Evolutionary conservation across 306 rosid genomes (phyloP).

Genomic region (Quercus bicolor): DNA sequence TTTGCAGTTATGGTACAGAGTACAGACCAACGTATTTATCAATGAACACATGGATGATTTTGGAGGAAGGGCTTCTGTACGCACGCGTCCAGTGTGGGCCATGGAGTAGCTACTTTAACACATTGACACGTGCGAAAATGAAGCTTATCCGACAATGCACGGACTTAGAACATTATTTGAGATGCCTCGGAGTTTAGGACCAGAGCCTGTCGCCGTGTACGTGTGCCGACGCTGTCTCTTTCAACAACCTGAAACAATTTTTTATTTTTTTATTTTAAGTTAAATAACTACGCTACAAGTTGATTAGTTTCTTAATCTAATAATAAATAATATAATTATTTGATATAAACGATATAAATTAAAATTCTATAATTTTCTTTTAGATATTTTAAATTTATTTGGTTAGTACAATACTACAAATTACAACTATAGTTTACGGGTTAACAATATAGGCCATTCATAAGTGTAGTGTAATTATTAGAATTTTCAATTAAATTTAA

Average conservation of each 20-base stretch:
- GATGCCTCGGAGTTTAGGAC: not conserved
- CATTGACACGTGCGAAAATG: not conserved
- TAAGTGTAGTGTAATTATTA: no score
- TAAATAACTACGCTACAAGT: accelerated
- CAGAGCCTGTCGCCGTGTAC: not conserved
- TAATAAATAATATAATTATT: no score
- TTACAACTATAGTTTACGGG: no score
- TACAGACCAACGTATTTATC: no score
- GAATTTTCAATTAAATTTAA: no score
- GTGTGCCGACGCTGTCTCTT: not conserved
- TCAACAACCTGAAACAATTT: not conserved
- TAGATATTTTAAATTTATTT: no score
- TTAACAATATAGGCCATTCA: no score
- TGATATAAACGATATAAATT: accelerated
- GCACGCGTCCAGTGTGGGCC: no score
- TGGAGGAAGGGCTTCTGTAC: not conserved
- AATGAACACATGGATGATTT: not conserved
- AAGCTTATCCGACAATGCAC: not conserved
- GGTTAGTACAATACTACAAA: no score
- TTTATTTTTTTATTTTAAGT: no score
- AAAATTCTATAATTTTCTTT: accelerated
- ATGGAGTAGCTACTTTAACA: no score
- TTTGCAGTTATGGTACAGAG: no score
- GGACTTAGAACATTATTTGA: not conserved
- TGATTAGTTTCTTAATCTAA: accelerated